A percentile compares a stretch with the other conserved stretches of the same genome.
phyloP scores from a whole-genome alignment of 768 basidiomycete species.

The Rhodotorula toruloides region DNA sequence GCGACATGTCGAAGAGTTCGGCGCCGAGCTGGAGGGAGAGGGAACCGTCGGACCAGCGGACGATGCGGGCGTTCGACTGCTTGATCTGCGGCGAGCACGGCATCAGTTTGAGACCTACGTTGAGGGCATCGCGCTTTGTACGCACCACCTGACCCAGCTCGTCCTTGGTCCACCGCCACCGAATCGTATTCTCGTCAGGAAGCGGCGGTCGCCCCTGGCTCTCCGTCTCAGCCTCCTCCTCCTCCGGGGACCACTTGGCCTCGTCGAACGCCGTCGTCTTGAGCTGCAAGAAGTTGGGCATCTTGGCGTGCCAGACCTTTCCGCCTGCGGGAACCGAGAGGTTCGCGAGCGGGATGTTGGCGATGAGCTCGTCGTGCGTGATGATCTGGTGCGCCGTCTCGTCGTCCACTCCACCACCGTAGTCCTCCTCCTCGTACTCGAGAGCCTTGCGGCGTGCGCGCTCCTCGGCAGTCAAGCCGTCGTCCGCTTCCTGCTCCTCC shows the following conservation, averaged over 20 bases:
- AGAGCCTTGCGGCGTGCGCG: slow-evolving; percentile 33
- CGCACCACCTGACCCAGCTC: slow-evolving; percentile 69
- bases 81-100: slow-evolving; percentile 54
- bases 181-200: slow-evolving; percentile 82
- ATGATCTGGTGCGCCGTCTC: slow-evolving; percentile 42
- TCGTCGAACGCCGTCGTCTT: slow-evolving; percentile 85
- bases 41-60: slow-evolving; percentile 94
- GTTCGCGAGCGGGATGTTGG: slow-evolving; percentile 75
- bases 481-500: slow-evolving; percentile 44
- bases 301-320: slow-evolving; percentile 75
- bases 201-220: slow-evolving; percentile 45
- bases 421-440: slow-evolving; percentile 47
- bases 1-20: slow-evolving; percentile 85
- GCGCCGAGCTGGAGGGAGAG: slow-evolving; percentile 84
- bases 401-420: slow-evolving; percentile 4
- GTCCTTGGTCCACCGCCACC: slow-evolving; percentile 90
- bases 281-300: slow-evolving; percentile 89
- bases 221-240: slow-evolving; percentile 59
- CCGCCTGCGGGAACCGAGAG: slow-evolving; percentile 17
- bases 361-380: slow-evolving; percentile 40
- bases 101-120: neutral
- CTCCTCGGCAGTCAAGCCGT: slow-evolving; percentile 54
- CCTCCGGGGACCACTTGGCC: slow-evolving; percentile 74
- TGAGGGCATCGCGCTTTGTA: slow-evolving; percentile 18
- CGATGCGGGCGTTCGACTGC: slow-evolving; percentile 83